A percentile compares a stretch with the other conserved stretches of the same genome.
These are phyloP conservation scores for Cryptococcus sp. DNA, from an alignment of 1,284 basidiomycete genomes.

Conservation along the genomic window DNA sequence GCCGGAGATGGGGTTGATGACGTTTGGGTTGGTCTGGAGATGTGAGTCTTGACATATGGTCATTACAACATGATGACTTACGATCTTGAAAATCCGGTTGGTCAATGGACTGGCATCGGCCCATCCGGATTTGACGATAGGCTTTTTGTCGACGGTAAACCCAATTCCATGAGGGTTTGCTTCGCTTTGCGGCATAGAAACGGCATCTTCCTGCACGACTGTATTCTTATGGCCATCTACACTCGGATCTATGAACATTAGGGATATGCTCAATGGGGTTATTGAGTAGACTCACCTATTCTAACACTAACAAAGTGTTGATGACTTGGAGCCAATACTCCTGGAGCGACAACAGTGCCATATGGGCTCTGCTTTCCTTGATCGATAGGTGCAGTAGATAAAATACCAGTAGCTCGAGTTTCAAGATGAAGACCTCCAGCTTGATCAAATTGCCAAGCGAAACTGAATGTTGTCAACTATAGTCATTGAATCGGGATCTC, in stretches of 20 bases:
- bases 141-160: slow-evolving; percentile 38
- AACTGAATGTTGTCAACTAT: too few species aligned
- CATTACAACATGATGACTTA: neutral
- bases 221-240: slow-evolving; percentile 46
- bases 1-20: slow-evolving; percentile 41
- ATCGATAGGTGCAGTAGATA: slow-evolving; percentile 45
- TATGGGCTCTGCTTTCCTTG: slow-evolving; percentile 39
- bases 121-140: slow-evolving; percentile 31
- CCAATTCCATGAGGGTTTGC: slow-evolving; percentile 42
- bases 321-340: slow-evolving; percentile 46
- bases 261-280: too few species aligned
- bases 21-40: slow-evolving; percentile 35
- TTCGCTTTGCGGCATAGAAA: slow-evolving; percentile 36
- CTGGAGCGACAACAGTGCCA: slow-evolving; percentile 47
- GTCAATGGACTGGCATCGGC: slow-evolving; percentile 36
- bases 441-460: slow-evolving; percentile 44
- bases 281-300: too few species aligned
- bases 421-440: slow-evolving; percentile 49
- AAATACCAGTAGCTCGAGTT: slow-evolving; percentile 49
- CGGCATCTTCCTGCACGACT: slow-evolving; percentile 43
- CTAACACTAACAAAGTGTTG: slow-evolving; percentile 38
- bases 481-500: too few species aligned
- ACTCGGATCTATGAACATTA: slow-evolving; percentile 25
- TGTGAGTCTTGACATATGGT: slow-evolving; percentile 14
- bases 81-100: slow-evolving; percentile 43